Evolutionary conservation across 306 rosid genomes (phyloP), one percentile per base, ranked within the genome.

Genomic region (Carpinus fangiana): DNA sequence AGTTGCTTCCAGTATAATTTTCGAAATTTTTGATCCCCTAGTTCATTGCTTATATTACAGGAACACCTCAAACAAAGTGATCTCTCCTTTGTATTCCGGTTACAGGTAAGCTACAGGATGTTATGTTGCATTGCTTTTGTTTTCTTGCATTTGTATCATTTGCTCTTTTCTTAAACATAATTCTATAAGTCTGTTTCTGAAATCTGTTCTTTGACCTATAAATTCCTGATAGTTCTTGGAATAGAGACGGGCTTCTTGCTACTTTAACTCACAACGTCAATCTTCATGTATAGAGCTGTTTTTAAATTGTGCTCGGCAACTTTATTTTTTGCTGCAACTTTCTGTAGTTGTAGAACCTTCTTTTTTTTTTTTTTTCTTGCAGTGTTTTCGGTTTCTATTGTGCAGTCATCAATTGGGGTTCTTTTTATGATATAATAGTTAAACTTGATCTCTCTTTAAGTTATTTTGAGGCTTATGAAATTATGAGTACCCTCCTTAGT

Each of bases 1-100:
- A 34, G 4, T 18, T 28, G 50, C 48, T 62, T 53, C 28, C 14
- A 45, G 34, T 65, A 36, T 28, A 26, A 54, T 16, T 9, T 12
- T 0, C 2, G 62, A 28, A n/a, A 13, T 7, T 55, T 41, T 73
- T 67, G 72, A 67, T 67, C 52, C 51, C 17, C 72, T 67, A 18
- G 48, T 67, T 38, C 43, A 7, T 67, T 67, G 51, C 43, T 41
- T 74, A 73, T 60, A 55, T 56, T 84, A 76, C 92, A 96, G 99
- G 99, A 96, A 80, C 99, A 88, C 85, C 71, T 91, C 28, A 93
- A 96, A 83, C 93, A 90, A 87, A 90, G 93, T 43, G 98, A 96
- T 73, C 88, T 93, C 74, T 93, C 99, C 51, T 96, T 96, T 87
- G 96, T 96, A 77, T 96, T 91, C 88, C 89, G 99, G 81, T 89